Conservation (phyloP, 805 yeast species). For the Saturnispora gosingensis region DNA sequence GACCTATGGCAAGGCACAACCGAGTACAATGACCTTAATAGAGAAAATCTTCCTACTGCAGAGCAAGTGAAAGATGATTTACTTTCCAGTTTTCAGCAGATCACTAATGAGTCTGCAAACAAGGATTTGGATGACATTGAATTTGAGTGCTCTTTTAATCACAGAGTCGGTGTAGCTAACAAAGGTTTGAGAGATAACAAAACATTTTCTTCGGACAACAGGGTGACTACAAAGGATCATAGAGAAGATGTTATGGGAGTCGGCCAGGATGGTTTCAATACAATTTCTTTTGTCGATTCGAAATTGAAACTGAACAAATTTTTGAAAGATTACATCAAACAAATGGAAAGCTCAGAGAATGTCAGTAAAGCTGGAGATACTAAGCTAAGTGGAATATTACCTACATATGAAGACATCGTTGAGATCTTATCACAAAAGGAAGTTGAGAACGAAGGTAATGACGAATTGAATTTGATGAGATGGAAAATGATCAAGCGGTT, state of each 20-base stretch:
- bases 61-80: slow-evolving; percentile 16
- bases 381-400: slow-evolving; percentile 26
- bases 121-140: slow-evolving; percentile 24
- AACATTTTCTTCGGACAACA: slow-evolving; percentile 68
- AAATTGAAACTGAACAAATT: slow-evolving; percentile 47
- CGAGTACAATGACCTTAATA: slow-evolving; percentile 17
- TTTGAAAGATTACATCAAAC: slow-evolving; percentile 43
- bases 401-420: slow-evolving; percentile 47
- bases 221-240: slow-evolving; percentile 64
- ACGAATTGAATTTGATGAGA: slow-evolving; percentile 41
- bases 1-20: slow-evolving; percentile 28
- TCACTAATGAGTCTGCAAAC: slow-evolving; percentile 11
- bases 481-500: slow-evolving; percentile 67
- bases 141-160: slow-evolving; percentile 55
- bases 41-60: slow-evolving; percentile 11
- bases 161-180: slow-evolving; percentile 83
- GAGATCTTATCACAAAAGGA: slow-evolving; percentile 44
- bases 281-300: slow-evolving; percentile 36
- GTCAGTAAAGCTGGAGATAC: slow-evolving; percentile 15
- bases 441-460: slow-evolving; percentile 18
- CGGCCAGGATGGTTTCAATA: slow-evolving; percentile 59
- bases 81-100: slow-evolving; percentile 16
- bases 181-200: slow-evolving; percentile 78
- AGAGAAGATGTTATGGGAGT: slow-evolving; percentile 65
- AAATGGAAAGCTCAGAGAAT: slow-evolving; percentile 20